Base-by-base conservation (phyloP, 2,329 filamentous ascomycete species). In the Echinosphaeria canescens region DNA sequence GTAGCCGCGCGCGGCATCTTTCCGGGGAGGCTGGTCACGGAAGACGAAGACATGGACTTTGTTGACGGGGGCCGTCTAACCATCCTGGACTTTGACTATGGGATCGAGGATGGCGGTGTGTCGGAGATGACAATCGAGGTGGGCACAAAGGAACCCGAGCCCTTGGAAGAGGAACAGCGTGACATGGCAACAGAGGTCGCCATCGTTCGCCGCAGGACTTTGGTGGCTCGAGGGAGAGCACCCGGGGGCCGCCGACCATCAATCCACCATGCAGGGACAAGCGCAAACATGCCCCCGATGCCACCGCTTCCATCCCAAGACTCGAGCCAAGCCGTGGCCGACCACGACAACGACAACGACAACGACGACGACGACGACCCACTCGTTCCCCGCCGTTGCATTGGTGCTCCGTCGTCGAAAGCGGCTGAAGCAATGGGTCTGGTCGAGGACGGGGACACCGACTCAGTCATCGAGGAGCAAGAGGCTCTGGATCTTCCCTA, bases 101-200 rank as follows among this genome's bases (percentile, higher is more conserved):
- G 58, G 2, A 37, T 58, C 2, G 47, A 40, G 4, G 53, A 76
- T 40, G 74, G 72, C 4, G 44, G 48, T 23, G 54, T 56, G 29
- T 49, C 47, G 2, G 62, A 75, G 31, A 47, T 78, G 23, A 70
- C 59, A 2, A 73, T 88, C 27, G 78, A 85, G 40, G 67, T 85
- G 15, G 79, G 79, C 9, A 68, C 70, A 17, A 61, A 62, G 14
- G 57, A 71, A 25, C 67, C 76, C 1, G 75, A 81, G 41, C 50
- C 68, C 0, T 50, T 88, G 12, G 66, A 73, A 36, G 79, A 85
- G 41, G 74, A 79, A 38, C 62, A 64, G 34, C 66, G 74, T 13
- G 76, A 80, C 37, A 54, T 85, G 30, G 78, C 74, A 30, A 67
- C 71, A 2, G 78, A 84, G 43, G 76, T 88, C 13, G 79, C 78